These are phyloP conservation scores for Cyclocybe aegerita DNA, from an alignment of 768 basidiomycete species.

Conservation along the genomic window DNA sequence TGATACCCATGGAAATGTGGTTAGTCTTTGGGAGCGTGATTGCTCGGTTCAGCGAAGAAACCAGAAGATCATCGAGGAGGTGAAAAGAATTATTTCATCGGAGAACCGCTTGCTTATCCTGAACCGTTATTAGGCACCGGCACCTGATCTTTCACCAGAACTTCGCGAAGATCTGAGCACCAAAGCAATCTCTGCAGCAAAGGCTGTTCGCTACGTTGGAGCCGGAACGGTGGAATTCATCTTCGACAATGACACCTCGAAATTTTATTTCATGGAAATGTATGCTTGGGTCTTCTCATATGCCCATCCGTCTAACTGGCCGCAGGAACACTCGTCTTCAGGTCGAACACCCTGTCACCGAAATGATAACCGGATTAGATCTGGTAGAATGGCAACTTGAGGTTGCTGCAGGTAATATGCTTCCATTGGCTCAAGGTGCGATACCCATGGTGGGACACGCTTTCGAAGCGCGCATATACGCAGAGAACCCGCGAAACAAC, in stretches of 20 bases:
- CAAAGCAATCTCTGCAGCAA: slow-evolving; percentile 91
- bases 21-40: slow-evolving; percentile 96
- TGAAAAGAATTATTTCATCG: slow-evolving; percentile 20
- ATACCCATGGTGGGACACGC: slow-evolving; percentile 91
- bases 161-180: slow-evolving; percentile 77
- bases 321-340: slow-evolving; percentile 81
- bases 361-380: slow-evolving; percentile 93
- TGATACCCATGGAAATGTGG: slow-evolving; percentile 72
- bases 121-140: slow-evolving; percentile 66
- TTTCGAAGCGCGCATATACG: slow-evolving; percentile 94
- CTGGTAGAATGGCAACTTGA: slow-evolving; percentile 96
- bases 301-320: not conserved
- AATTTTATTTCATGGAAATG: slow-evolving; percentile 98
- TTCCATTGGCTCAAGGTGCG: slow-evolving; percentile 73
- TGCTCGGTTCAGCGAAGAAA: slow-evolving; percentile 91
- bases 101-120: not conserved
- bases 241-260: slow-evolving; percentile 84
- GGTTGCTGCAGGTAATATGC: slow-evolving; percentile 85
- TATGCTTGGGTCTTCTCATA: slow-evolving; percentile 28
- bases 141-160: slow-evolving; percentile 80
- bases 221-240: slow-evolving; percentile 97
- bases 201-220: slow-evolving; percentile 88
- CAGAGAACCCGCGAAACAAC: slow-evolving; percentile 90
- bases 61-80: slow-evolving; percentile 95
- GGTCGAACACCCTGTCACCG: slow-evolving; percentile 91